These are phyloP conservation scores for Salix purpurea DNA, from an alignment of 345 rosid species.

Conservation along the genomic window DNA sequence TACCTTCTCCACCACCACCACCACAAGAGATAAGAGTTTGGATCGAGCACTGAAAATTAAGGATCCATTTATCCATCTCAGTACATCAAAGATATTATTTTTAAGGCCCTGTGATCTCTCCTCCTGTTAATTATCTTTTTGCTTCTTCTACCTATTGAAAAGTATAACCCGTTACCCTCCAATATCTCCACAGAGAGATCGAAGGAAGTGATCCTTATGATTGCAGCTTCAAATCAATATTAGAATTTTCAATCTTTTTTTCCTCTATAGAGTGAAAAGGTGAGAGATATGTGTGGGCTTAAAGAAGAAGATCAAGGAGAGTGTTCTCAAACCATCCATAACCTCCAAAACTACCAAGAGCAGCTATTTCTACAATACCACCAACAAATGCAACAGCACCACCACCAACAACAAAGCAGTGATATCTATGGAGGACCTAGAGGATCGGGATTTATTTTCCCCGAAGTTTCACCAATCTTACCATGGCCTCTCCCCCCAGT, in stretches of 20 bases:
- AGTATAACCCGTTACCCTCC: constrained; percentile 7
- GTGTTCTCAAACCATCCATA: constrained; percentile 53
- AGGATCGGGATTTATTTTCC: constrained; percentile 43
- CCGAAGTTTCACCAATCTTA: constrained; percentile 54
- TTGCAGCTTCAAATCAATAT: constrained; percentile 3
- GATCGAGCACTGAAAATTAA: constrained; percentile 14
- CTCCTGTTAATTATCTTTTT: constrained; percentile 5
- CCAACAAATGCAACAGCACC: constrained; percentile 37
- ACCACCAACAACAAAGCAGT: constrained; percentile 27
- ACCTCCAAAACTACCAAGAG: constrained; percentile 63
- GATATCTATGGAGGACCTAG: constrained; percentile 33
- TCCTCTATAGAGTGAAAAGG: constrained; percentile 1
- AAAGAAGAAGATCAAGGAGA: constrained; percentile 67
- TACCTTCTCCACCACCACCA: constrained; percentile 15
- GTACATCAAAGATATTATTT: constrained; percentile 12
- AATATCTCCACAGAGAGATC: not conserved
- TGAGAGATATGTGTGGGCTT: constrained; percentile 48
- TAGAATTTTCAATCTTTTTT: constrained; percentile 10
- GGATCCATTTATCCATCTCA: not conserved
- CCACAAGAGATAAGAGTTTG: constrained; percentile 11
- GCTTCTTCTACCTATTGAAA: constrained; percentile 14
- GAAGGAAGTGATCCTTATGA: constrained; percentile 14
- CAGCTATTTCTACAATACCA: constrained; percentile 56
- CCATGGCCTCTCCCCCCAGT: constrained; percentile 52
- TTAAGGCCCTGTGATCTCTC: constrained; percentile 30